Conservation (phyloP, 306 rosid genomes). For the Vigna radiata region DNA sequence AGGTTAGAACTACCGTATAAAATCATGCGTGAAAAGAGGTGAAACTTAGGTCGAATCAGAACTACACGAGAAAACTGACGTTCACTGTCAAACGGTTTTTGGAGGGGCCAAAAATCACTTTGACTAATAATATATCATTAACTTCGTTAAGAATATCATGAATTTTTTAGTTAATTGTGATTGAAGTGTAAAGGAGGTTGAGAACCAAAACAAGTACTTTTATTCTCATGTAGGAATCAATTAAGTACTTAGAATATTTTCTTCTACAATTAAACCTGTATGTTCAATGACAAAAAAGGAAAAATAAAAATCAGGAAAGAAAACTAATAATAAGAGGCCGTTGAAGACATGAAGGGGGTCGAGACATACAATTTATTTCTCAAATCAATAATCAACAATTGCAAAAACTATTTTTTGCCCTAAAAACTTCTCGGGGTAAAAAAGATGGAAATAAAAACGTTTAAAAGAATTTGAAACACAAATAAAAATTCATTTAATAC, state of each 20-base stretch:
- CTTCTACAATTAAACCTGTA: background rate
- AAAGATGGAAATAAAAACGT: background rate
- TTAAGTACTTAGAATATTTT: background rate
- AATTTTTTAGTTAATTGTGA: background rate
- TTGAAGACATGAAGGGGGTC: background rate
- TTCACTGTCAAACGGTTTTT: background rate
- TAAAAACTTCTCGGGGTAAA: background rate
- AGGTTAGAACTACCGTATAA: background rate
- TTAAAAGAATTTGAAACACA: background rate
- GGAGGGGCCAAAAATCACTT: background rate
- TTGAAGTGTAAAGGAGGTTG: background rate
- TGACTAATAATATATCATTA: background rate
- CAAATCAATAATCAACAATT: background rate
- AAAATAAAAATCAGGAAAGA: constrained; percentile 2
- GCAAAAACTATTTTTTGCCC: background rate
- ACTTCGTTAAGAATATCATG: background rate
- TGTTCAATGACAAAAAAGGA: background rate
- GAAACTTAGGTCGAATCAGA: background rate
- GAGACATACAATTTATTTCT: constrained; percentile 1
- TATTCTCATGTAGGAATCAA: background rate
- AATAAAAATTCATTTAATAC: background rate
- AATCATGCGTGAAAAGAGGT: constrained; percentile 4
- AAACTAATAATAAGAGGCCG: constrained; percentile 14
- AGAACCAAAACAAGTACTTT: constrained; percentile 7
- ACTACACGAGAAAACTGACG: background rate